Evolutionary conservation across 2,329 filamentous ascomycete species (phyloP), one percentile per base, ranked within the genome.

Genomic region (Cladophialophora yegresii): DNA sequence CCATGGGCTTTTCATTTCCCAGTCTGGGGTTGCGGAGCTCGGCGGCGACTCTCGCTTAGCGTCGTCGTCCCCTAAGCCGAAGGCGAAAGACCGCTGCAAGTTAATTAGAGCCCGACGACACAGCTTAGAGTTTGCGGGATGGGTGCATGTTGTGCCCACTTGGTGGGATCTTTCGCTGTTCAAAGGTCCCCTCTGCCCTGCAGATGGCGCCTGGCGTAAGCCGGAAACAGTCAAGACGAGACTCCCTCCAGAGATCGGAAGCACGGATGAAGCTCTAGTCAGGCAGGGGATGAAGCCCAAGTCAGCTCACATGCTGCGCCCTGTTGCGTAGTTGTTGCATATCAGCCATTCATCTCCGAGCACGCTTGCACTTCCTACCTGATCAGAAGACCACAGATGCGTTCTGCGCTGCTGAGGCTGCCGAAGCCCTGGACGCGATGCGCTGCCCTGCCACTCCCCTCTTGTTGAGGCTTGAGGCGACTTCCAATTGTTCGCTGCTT

Each of bases 321-420:
- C 16, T 30, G 33, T 28, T 47, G 54, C 33, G 54, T 57, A 30
- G 54, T n/a, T 45, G 54, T 2, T 32, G 45, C 57, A 23, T 40
- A 12, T 28, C 45, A n/a, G 32, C 57, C 57, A 59, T 50, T 59
- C 57, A 59, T 16, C 22, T 53, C 32, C 45, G 12, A 33, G 45
- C 26, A 54, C 28, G 26, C 57, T 16, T 51, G 30, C 32, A 9
- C 30, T 20, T 32, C 20, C 28, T 45, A 32, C 28, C 57, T 59
- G 57, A 59, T 59, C 57, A 59, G 57, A 50, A 59, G 57, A 59
- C 57, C 57, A 59, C 45, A 59, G 13, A 28, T 54, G 50, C 50
- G 30, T n/a, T 54, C 28, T 54, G 50, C 50, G 20, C n/a, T n/a
- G n/a, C n/a, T n/a, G n/a, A n/a, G n/a, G n/a, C 13, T 30, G 51